A percentile compares a stretch with the other conserved stretches of the same genome.
These are phyloP conservation scores for Amanita rimosa DNA, from an alignment of 768 basidiomycete genomes.

Conservation along the genomic window DNA sequence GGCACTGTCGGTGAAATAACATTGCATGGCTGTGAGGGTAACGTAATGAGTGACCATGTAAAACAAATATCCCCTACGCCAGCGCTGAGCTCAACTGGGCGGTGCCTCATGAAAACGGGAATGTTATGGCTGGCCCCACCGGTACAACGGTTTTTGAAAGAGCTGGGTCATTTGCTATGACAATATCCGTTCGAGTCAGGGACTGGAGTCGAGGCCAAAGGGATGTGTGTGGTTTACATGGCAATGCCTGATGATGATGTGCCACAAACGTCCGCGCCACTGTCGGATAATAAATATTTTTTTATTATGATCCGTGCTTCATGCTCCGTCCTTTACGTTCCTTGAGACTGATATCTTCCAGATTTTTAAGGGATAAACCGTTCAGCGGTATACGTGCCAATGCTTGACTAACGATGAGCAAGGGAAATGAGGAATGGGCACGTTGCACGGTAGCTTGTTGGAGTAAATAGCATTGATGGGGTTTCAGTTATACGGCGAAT, in stretches of 20 bases:
- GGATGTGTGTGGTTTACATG: neutral
- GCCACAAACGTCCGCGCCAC: conserved; percentile 27
- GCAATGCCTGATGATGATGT: conserved; percentile 23
- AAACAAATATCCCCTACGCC: conserved; percentile 13
- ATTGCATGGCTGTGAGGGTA: conserved; percentile 9
- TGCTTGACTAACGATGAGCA: neutral
- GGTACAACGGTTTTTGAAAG: conserved; percentile 33
- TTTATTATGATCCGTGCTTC: conserved; percentile 7
- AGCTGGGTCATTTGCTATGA: conserved; percentile 40
- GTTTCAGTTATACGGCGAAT: neutral
- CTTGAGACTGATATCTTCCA: conserved; percentile 22
- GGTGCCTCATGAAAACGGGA: neutral
- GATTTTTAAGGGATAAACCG: too few species aligned
- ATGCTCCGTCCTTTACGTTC: conserved; percentile 26
- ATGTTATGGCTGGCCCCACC: conserved; percentile 19
- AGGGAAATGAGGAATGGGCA: neutral
- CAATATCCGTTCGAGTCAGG: conserved; percentile 34
- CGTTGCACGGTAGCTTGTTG: neutral
- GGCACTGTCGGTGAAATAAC: conserved; percentile 25
- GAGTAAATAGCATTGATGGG: neutral
- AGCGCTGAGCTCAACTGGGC: conserved; percentile 15
- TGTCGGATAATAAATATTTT: conserved; percentile 14
- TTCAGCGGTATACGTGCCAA: neutral
- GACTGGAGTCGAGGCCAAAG: conserved; percentile 13
- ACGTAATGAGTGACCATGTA: neutral